Evolutionary conservation across 371 early-diverging fungal genomes (phyloP).

Genomic region (Neoconidiobolus thromboides): DNA sequence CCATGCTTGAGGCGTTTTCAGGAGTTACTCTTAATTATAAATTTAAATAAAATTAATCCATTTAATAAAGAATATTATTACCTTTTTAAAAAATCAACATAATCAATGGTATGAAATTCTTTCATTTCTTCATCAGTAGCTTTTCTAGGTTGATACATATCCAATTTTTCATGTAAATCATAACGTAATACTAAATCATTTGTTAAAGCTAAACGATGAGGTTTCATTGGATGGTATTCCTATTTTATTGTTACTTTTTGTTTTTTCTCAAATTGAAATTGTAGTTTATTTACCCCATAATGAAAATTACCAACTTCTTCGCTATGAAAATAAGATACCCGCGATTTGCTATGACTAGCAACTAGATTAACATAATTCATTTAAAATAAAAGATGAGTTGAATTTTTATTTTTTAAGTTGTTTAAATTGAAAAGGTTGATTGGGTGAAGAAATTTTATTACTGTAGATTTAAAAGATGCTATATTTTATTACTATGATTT

Average conservation of each 20-base stretch:
- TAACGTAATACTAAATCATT: constrained; percentile 79
- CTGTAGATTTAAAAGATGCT: too few relatives aligned
- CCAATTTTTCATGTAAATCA: constrained; percentile 70
- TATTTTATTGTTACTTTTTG: constrained; percentile 7
- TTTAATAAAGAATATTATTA: constrained; percentile 9
- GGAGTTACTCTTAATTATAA: constrained; percentile 54
- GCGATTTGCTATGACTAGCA: constrained; percentile 21
- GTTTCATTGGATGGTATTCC: constrained; percentile 93
- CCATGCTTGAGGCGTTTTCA: constrained; percentile 54
- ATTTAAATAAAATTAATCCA: too few relatives aligned
- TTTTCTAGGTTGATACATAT: constrained; percentile 66
- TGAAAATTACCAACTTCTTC: constrained; percentile 78
- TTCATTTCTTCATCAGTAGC: constrained; percentile 93
- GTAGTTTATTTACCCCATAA: constrained; percentile 41
- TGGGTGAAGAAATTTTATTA: too few relatives aligned
- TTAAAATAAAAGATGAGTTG: too few relatives aligned
- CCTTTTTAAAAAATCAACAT: constrained; percentile 93
- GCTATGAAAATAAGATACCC: constrained; percentile 73
- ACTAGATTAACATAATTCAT: background rate
- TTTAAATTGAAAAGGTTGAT: too few relatives aligned
- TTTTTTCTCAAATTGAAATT: too few relatives aligned
- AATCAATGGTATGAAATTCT: constrained; percentile 92
- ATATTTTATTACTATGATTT: too few relatives aligned
- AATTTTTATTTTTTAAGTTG: too few relatives aligned
- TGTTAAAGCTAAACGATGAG: constrained; percentile 78